Base-by-base conservation (phyloP, 2,329 filamentous ascomycete genomes). In the Macroventuria anomochaeta region DNA sequence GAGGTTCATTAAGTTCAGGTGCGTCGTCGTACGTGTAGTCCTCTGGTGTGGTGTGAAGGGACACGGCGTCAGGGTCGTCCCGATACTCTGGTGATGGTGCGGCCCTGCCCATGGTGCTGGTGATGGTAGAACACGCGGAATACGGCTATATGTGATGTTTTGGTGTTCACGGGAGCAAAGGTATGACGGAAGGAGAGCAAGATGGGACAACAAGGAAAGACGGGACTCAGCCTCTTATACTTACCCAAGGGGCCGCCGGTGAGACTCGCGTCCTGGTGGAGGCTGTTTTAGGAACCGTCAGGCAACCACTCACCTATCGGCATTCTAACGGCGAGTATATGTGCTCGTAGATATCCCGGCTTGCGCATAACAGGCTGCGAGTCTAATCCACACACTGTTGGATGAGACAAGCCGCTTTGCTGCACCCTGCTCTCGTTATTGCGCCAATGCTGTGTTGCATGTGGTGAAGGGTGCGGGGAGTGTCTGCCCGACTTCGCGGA, bases 21-120 rank as follows among this genome's bases (percentile, higher is more conserved):
- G 69, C 70, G 53, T 76, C 74, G 38, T 71, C 65, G 53, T 76
- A 75, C 10, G 58, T 53, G 55, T 75, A 75, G 48, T 72, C 72
- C 37, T 71, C 70, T 15, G 69, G 74, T 7, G 71, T 75, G 11
- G 74, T 76, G 49, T 75, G 73, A 5, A 76, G 66, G 2, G 73
- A 75, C 1, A 75, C 64, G 7, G 74, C 68, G 36, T 76, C 73
- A 0, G 69, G 69, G 44, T 75, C 73, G 56, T 76, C 73, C 34
- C 70, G 64, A 46, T 74, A 76, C 33, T 50, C 54, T 26, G 55
- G 51, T 17, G 63, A 38, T 18, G 61, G 49, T 15, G 62, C 56
- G n/a, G 68, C 48, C 51, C 56, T 65, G 49, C 72, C 72, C 73
- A 75, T 75, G 44, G 39, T 61, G 41, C 55, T 53, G 32, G 34